These are phyloP conservation scores for Phlegmacium glaucopus DNA, from an alignment of 768 basidiomycete genomes.

Conservation along the genomic window DNA sequence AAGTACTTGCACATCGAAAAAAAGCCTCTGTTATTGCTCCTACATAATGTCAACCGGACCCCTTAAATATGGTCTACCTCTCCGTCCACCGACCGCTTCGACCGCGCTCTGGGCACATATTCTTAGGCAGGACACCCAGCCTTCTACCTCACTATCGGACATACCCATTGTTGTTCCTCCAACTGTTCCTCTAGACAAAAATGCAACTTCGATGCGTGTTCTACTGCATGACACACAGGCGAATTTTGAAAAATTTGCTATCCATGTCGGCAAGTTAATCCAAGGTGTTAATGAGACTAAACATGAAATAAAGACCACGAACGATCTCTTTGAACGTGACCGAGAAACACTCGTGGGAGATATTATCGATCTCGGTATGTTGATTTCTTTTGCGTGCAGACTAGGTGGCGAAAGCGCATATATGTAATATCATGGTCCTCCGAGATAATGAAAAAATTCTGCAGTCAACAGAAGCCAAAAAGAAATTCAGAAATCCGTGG, in stretches of 20 bases:
- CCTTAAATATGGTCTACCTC: conserved; percentile 9
- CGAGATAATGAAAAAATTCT: conserved; percentile 8
- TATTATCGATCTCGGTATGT: conserved; percentile 54
- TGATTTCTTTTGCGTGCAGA: not conserved
- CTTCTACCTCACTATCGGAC: conserved; percentile 19
- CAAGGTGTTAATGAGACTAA: conserved; percentile 48
- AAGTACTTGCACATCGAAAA: not conserved
- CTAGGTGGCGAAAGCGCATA: not conserved
- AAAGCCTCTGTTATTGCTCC: too few species aligned
- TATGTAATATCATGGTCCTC: conserved; percentile 1
- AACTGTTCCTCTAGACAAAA: conserved; percentile 55
- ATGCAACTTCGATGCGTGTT: conserved; percentile 67
- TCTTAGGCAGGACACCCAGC: conserved; percentile 39
- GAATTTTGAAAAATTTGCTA: conserved; percentile 65
- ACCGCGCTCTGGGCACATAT: conserved; percentile 57
- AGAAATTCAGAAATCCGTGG: conserved; percentile 55
- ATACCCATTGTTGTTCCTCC: conserved; percentile 32
- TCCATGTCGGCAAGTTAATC: conserved; percentile 50
- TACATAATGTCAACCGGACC: too few species aligned
- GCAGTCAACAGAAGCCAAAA: conserved; percentile 63
- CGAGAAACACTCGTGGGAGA: conserved; percentile 55
- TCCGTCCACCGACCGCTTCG: conserved; percentile 28
- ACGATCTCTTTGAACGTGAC: conserved; percentile 56
- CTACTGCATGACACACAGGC: conserved; percentile 73
- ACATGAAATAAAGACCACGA: conserved; percentile 48